A percentile compares a stretch with the other conserved stretches of the same genome.
These are phyloP conservation scores for Cryphonectria parasitica DNA, from an alignment of 2,329 filamentous ascomycete genomes.

Conservation along the genomic window DNA sequence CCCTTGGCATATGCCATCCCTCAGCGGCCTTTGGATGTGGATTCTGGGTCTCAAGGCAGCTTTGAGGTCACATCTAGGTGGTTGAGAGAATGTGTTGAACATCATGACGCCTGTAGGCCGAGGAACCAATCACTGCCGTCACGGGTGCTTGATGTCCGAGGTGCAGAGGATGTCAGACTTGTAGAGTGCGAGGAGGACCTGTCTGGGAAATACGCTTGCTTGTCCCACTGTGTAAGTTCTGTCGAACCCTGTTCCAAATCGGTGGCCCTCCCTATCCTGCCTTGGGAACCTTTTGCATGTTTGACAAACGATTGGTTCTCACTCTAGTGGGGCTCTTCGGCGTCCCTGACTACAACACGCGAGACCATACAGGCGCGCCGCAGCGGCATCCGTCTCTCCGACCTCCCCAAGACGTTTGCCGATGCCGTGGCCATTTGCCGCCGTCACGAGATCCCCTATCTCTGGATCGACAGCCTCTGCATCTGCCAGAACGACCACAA, in stretches of 20 bases:
- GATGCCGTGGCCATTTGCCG: not conserved
- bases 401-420: not conserved
- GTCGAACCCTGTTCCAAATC: too few relatives aligned
- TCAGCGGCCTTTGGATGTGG: not conserved
- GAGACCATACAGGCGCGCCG: not conserved
- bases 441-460: not conserved
- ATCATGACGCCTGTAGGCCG: not conserved
- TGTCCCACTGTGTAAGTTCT: not conserved
- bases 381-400: not conserved
- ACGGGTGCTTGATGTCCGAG: not conserved
- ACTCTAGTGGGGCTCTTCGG: not conserved
- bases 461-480: conserved; percentile 25
- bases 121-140: not conserved
- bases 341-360: not conserved
- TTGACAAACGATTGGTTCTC: not conserved
- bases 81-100: not conserved
- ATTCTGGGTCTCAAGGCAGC: not conserved
- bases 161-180: not conserved
- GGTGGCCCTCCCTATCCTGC: too few relatives aligned
- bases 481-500: conserved; percentile 20
- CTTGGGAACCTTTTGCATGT: not conserved
- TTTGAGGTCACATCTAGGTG: not conserved
- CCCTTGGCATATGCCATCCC: not conserved
- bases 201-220: not conserved
- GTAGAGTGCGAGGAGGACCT: not conserved